These are phyloP conservation scores for Torulaspora pretoriensis DNA, from an alignment of 1,139 yeast genomes.

Conservation along the genomic window DNA sequence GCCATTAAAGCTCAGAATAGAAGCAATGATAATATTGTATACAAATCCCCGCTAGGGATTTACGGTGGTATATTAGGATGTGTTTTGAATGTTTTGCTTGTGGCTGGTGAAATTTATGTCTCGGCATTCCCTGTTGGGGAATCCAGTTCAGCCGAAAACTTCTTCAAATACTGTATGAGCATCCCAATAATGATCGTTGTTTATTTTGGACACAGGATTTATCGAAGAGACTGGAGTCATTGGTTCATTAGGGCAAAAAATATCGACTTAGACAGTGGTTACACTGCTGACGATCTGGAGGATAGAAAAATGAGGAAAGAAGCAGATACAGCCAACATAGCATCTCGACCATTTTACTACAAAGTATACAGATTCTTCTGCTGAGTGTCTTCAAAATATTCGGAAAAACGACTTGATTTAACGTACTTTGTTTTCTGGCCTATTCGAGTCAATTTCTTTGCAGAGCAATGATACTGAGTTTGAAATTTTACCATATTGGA, in stretches of 20 bases:
- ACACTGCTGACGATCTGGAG: constrained; percentile 47
- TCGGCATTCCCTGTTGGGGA: constrained; percentile 54
- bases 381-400: neutral
- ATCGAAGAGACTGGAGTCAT: constrained; percentile 26
- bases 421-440: too few species aligned
- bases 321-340: constrained; percentile 37
- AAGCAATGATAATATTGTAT: constrained; percentile 45
- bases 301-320: constrained; percentile 45
- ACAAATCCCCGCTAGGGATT: constrained; percentile 46
- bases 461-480: too few species aligned
- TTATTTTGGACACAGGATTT: constrained; percentile 36
- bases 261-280: constrained; percentile 50
- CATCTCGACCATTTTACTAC: constrained; percentile 10
- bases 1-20: constrained; percentile 63
- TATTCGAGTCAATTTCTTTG: too few species aligned
- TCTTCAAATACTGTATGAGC: constrained; percentile 48
- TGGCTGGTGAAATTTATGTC: constrained; percentile 48
- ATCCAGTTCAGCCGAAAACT: constrained; percentile 35
- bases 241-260: constrained; percentile 38
- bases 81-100: constrained; percentile 41
- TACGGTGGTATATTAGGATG: constrained; percentile 48
- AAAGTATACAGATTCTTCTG: constrained; percentile 9
- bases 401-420: too few species aligned
- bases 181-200: constrained; percentile 46
- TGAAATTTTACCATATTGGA: too few species aligned